Base-by-base conservation (phyloP, 352 stramenopile genomes). In the Phytophthora crassamura region DNA sequence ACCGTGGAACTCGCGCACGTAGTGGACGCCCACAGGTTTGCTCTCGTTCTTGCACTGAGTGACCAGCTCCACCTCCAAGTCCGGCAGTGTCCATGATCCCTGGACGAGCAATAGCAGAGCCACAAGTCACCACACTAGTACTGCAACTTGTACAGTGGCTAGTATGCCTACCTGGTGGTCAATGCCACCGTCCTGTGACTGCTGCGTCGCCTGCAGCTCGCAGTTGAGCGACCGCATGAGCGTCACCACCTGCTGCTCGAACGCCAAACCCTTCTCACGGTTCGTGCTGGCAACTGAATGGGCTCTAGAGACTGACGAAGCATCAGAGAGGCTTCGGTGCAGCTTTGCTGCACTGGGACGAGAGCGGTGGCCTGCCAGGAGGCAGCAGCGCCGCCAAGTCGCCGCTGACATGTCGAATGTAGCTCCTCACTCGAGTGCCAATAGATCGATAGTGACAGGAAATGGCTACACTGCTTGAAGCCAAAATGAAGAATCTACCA, bases 41-140 rank as follows among this genome's bases (percentile, higher is more conserved):
- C 65, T 70, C 57, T 91, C 82, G 59, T 89, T 84, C 74, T 94
- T 94, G 75, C 86, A 94, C 57, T 94, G 86, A 14, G 86, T 93
- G 55, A 90, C 80, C 39, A 94, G 69, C 7, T 89, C 77, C 15
- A 94, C 64, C 9, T 78, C 58, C 42, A 77, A 49, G 46, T 93
- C 86, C 4, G 84, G 86, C 8, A 94, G 52, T 10, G 40, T 69
- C 86, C 86, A 94, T 25, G 69, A 69, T 15, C 84, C 86, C 86
- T 94, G 45, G 4, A 38, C 1, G 4, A 22, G 18, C 46, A 40
- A 43, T 36, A 57, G 22, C 15, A 46, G 2, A 30, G 52, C 9
- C 8, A 56, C n/a, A 18, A 3, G 32, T 72, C 39, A 62, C 18
- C 50, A 22, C 14, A 14, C 33, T 40, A 5, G 28, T 28, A 2